Percentiles rank a stretch among this genome's conserved stretches.
phyloP scores from a whole-genome alignment of 768 basidiomycete species.

The Rhodotorula graminis region DNA sequence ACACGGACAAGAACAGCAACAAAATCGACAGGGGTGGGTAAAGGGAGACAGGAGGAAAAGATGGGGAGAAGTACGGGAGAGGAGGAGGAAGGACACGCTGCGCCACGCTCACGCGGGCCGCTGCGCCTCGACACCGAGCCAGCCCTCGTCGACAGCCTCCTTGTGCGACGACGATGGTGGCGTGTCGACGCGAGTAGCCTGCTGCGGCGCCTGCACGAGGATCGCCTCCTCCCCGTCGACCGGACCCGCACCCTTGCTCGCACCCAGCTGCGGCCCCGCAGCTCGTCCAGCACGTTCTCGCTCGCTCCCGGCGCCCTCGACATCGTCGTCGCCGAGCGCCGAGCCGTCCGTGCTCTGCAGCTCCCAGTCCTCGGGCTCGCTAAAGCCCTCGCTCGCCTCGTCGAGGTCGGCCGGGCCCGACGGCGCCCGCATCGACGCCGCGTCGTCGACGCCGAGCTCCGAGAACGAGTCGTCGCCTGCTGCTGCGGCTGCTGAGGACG shows the following conservation, averaged over 20 bases:
- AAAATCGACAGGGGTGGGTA: too few relatives aligned
- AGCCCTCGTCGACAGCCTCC: background rate
- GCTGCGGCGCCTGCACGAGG: background rate
- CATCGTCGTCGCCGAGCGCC: background rate
- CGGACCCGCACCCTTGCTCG: too few relatives aligned
- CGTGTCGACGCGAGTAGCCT: background rate
- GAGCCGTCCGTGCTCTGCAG: slow-evolving; percentile 48
- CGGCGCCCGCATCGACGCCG: too few relatives aligned
- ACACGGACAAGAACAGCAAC: too few relatives aligned
- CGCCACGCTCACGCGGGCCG: background rate
- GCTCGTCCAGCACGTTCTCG: too few relatives aligned
- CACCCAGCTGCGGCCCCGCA: too few relatives aligned
- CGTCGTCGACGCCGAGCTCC: background rate
- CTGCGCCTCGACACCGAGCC: background rate
- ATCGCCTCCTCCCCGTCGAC: background rate
- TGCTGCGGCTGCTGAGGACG: background rate
- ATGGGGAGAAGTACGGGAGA: too few relatives aligned
- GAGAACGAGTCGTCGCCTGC: slow-evolving; percentile 45
- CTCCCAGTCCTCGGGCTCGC: slow-evolving; percentile 68
- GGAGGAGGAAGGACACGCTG: too few relatives aligned
- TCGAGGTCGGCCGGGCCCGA: slow-evolving; percentile 56
- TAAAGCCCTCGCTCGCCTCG: slow-evolving; percentile 76
- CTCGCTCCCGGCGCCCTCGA: background rate
- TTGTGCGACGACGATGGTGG: background rate
- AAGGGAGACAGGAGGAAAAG: too few relatives aligned